Percentiles rank a stretch among this genome's conserved stretches.
phyloP scores from a whole-genome alignment of 2,329 filamentous ascomycete genomes.

The Nemania bipapillata region DNA sequence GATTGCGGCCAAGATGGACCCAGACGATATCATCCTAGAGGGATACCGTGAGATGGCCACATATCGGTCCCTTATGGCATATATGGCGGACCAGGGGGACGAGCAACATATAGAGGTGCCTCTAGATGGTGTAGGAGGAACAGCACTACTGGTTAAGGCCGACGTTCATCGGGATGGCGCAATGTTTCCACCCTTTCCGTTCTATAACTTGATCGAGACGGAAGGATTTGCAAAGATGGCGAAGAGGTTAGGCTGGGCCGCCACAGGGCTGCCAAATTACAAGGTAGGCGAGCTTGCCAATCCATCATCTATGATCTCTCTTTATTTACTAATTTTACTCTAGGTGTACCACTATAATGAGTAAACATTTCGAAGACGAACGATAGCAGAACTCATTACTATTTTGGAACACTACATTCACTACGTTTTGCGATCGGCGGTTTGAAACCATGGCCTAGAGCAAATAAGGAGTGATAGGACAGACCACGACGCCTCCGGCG shows the following conservation, averaged over 20 bases:
- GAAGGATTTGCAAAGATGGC: slow-evolving; percentile 99
- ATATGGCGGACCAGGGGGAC: slow-evolving; percentile 70
- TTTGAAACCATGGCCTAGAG: slow-evolving; percentile 17
- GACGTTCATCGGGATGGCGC: slow-evolving; percentile 96
- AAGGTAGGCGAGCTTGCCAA: slow-evolving; percentile 70
- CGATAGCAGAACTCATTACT: slow-evolving; percentile 37
- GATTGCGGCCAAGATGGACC: slow-evolving; percentile 81
- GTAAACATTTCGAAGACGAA: slow-evolving; percentile 57
- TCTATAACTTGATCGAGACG: slow-evolving; percentile 97
- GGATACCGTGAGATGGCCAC: slow-evolving; percentile 94
- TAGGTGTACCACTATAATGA: slow-evolving; percentile 93
- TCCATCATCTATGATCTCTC: neutral
- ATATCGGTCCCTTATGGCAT: slow-evolving; percentile 90
- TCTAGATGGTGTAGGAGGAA: slow-evolving; percentile 93
- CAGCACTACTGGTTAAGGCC: slow-evolving; percentile 90
- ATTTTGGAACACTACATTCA: slow-evolving; percentile 40
- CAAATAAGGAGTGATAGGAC: neutral
- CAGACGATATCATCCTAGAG: slow-evolving; percentile 91
- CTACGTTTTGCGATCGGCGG: slow-evolving; percentile 21
- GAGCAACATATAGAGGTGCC: slow-evolving; percentile 72
- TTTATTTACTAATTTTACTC: slow-evolving; percentile 30
- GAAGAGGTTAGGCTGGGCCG: slow-evolving; percentile 82
- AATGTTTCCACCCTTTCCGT: slow-evolving; percentile 97
- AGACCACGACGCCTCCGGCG: slow-evolving; percentile 4
- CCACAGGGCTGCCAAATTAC: slow-evolving; percentile 94